Percentiles rank a stretch among this genome's conserved stretches.
phyloP scores from a whole-genome alignment of 164 flowering plant genomes.

The Magnolia officinalis region DNA sequence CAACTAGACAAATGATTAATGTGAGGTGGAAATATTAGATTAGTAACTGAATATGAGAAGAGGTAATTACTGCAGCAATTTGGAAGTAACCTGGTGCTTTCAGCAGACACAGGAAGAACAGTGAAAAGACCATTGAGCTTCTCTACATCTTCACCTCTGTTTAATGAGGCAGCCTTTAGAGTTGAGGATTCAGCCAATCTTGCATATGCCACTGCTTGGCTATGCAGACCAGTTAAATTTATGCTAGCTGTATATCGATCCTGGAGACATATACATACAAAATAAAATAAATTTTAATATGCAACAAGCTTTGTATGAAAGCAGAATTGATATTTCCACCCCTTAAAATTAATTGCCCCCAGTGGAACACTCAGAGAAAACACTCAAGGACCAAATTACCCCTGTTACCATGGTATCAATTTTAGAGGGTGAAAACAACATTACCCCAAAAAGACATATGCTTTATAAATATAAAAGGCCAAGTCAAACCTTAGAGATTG shows the following conservation, averaged over 20 bases:
- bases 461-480: too few relatives aligned
- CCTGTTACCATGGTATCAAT: too few relatives aligned
- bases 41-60: background rate
- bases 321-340: too few relatives aligned
- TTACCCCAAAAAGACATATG: too few relatives aligned
- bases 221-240: conserved; percentile 37
- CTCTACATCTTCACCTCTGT: conserved; percentile 23
- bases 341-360: too few relatives aligned
- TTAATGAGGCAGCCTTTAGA: conserved; percentile 20
- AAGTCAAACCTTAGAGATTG: conserved; percentile 24
- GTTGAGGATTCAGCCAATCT: conserved; percentile 57
- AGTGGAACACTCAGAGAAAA: too few relatives aligned
- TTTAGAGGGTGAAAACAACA: too few relatives aligned
- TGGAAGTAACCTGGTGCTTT: conserved; percentile 69
- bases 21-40: background rate
- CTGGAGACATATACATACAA: conserved; percentile 24
- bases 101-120: conserved; percentile 86
- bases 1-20: background rate
- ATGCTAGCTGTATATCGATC: conserved; percentile 22
- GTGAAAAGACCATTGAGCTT: conserved; percentile 34
- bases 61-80: conserved; percentile 39
- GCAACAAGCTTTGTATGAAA: background rate
- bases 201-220: conserved; percentile 66
- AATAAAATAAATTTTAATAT: background rate
- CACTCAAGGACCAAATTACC: too few relatives aligned